Percentiles rank a stretch among this genome's conserved stretches.
These are phyloP conservation scores for Neurospora crassa DNA, from an alignment of 2,329 filamentous ascomycete species.

Conservation along the genomic window DNA sequence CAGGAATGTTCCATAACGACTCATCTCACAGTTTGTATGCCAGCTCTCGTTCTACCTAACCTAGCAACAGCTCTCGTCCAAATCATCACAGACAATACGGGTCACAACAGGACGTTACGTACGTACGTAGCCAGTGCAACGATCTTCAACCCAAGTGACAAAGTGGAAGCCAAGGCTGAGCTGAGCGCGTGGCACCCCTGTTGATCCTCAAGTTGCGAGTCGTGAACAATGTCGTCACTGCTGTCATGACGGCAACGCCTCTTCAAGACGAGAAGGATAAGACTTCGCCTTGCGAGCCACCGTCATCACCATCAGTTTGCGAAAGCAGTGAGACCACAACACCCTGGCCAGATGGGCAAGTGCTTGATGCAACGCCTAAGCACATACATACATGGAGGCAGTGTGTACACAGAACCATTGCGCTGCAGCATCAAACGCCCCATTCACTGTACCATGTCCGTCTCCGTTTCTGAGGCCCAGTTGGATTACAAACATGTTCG, in stretches of 20 bases:
- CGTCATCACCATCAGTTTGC: not conserved
- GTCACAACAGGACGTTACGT: not conserved
- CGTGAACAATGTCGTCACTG: not conserved
- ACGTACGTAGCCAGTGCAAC: not conserved
- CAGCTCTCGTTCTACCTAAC: not conserved
- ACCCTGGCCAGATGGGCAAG: not conserved
- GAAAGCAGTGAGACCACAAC: not conserved
- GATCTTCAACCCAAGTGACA: not conserved
- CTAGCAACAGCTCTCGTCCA: not conserved
- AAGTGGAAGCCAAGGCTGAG: not conserved
- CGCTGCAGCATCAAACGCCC: not conserved
- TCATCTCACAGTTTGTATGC: not conserved
- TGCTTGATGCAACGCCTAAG: not conserved
- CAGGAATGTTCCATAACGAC: not conserved
- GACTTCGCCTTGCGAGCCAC: not conserved
- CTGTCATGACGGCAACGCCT: not conserved
- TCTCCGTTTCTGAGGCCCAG: not conserved
- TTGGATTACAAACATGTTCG: not conserved
- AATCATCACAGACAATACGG: not conserved
- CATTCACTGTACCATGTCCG: not conserved
- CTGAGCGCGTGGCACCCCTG: not conserved
- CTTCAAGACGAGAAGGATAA: not conserved
- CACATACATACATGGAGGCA: not conserved
- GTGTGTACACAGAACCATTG: not conserved
- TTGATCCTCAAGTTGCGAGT: not conserved